Base-by-base conservation (phyloP, 352 stramenopile species). In the Globisporangium nagaii region DNA sequence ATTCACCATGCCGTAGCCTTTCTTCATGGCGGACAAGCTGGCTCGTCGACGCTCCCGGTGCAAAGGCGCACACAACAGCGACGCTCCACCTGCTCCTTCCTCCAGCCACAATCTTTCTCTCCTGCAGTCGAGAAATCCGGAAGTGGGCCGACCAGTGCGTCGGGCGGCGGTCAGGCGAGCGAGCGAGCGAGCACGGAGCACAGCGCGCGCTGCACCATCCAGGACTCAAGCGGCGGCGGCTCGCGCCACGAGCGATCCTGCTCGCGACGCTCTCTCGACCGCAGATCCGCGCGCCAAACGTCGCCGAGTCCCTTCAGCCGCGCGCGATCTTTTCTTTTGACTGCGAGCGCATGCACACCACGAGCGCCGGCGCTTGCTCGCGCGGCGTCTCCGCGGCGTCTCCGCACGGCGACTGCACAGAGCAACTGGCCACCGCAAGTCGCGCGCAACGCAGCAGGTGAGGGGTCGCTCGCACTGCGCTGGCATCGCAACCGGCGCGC, bases 1-100 rank as follows among this genome's bases (percentile, higher is more conserved):
- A 12, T 39, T 47, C 15, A 47, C 36, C 42, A 52, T 20, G 19
- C 53, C 53, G 34, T 52, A 53, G 34, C 45, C 43, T 27, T 47
- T 54, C 35, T 48, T 54, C 51, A 50, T 58, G 39, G 28, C 28
- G 30, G 13, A 34, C 4, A 13, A 32, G 13, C 28, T 35, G 22
- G 28, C n/a, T 40, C 22, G 51, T 50, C 10, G 10, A 27, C 27
- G 17, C 8, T 24, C 11, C n/a, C 19, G 31, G 22, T 13, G 22
- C 31, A 17, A 31, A 24, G 24, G 34, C 17, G n/a, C n/a, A 20
- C 36, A 41, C 35, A n/a, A 22, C 2, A 34, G 41, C 41, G 24
- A 47, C 32, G 34, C n/a, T 34, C 15, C 9, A 22, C 37, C 28
- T 39, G 30, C 27, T 32, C n/a, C 15, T n/a, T 34, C 15, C 48